phyloP scores from a whole-genome alignment of 352 stramenopile genomes.

The Globisporangium sylvaticum region DNA sequence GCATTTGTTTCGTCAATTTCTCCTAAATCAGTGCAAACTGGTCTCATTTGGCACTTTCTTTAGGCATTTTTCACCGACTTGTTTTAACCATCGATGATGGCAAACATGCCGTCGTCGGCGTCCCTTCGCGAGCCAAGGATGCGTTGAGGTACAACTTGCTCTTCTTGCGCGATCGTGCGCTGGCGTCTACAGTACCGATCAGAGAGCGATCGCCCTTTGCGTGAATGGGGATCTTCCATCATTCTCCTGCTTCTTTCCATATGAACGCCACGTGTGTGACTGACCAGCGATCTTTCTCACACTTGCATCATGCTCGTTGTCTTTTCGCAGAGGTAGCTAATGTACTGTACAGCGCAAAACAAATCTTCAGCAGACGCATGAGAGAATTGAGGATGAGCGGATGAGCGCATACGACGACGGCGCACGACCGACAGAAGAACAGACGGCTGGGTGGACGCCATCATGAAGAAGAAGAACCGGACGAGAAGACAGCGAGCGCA shows the following conservation, averaged over 20 bases:
- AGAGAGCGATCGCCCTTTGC: not conserved
- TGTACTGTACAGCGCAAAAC: not conserved
- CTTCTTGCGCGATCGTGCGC: not conserved
- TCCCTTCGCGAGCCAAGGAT: conserved; percentile 1
- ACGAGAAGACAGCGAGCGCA: not conserved
- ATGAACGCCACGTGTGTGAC: not conserved
- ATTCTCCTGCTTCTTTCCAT: not conserved
- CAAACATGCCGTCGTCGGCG: not conserved
- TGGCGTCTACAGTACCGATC: conserved; percentile 8
- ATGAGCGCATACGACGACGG: not conserved
- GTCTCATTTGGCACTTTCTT: not conserved
- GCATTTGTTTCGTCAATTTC: not conserved
- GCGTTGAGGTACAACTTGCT: not conserved
- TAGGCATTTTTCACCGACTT: not conserved
- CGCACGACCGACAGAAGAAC: not conserved
- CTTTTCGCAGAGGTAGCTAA: not conserved
- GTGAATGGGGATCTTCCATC: conserved; percentile 1
- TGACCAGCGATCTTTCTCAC: not conserved
- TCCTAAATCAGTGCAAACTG: not conserved
- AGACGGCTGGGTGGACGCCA: not conserved
- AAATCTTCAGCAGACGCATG: not conserved
- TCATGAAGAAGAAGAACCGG: not conserved
- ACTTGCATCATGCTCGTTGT: not conserved
- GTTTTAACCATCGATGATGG: not conserved
- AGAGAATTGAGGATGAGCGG: not conserved